phyloP scores from a whole-genome alignment of 148 eudicot genomes.

The Tetragonia tetragonoides region DNA sequence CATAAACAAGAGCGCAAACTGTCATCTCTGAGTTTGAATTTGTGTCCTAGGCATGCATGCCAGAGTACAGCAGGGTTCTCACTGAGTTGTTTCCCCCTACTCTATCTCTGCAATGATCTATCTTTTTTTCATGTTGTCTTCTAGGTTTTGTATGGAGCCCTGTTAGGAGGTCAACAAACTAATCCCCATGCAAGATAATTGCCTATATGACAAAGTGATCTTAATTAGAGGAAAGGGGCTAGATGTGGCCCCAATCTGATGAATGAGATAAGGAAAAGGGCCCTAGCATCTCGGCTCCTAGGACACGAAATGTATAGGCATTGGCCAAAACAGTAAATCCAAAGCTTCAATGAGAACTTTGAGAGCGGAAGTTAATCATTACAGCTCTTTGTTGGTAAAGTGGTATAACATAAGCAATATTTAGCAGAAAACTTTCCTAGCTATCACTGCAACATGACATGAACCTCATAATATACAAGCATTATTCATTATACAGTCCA shows the following conservation, averaged over 20 bases:
- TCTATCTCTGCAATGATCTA: too few relatives aligned
- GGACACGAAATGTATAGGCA: not conserved
- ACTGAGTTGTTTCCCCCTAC: not conserved
- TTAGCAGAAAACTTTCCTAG: not conserved
- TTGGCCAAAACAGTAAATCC: not conserved
- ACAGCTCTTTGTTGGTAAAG: not conserved
- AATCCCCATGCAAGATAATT: not conserved
- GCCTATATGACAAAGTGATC: not conserved
- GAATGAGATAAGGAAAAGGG: too few relatives aligned
- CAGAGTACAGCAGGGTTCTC: not conserved
- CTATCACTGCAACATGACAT: constrained; percentile 5
- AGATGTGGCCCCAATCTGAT: too few relatives aligned
- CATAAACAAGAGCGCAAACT: not conserved
- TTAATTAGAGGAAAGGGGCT: too few relatives aligned
- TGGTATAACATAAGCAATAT: not conserved
- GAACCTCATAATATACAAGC: not conserved
- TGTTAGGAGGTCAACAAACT: not conserved
- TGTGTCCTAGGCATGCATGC: not conserved
- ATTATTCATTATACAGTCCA: not conserved
- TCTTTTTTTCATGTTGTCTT: too few relatives aligned
- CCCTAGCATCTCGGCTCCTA: too few relatives aligned
- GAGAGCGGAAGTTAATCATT: not conserved
- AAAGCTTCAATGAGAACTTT: not conserved
- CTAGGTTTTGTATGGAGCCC: not conserved
- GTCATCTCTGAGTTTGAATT: not conserved